Conservation (phyloP, 1,284 basidiomycete genomes). For the Ganoderma lucidum region DNA sequence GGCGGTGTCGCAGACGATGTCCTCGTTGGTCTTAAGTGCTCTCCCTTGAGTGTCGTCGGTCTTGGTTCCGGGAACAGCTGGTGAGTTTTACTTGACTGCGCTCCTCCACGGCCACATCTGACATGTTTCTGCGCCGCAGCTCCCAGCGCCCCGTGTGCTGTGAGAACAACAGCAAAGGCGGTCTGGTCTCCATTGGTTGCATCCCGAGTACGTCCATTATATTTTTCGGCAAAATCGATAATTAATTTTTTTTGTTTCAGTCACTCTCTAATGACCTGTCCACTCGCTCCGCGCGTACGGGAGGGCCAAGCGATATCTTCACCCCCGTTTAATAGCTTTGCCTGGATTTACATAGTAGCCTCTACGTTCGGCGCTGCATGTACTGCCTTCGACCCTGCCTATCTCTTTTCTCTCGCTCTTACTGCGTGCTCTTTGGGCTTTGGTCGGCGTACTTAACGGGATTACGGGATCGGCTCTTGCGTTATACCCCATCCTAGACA, state of each 20-base stretch:
- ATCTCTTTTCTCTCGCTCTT: conserved; percentile 8
- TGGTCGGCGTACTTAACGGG: neutral
- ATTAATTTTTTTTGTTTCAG: conserved; percentile 2
- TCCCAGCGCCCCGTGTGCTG: conserved; percentile 29
- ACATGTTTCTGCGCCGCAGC: conserved; percentile 7
- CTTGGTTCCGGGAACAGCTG: conserved; percentile 21
- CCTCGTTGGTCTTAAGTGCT: conserved; percentile 30
- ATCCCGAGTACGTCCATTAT: conserved; percentile 27
- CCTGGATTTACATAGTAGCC: neutral
- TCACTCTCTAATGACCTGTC: conserved; percentile 24
- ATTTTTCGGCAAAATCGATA: neutral
- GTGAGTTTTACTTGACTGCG: conserved; percentile 12
- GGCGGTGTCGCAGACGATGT: conserved; percentile 15
- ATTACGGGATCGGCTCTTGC: conserved; percentile 13
- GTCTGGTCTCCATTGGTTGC: conserved; percentile 32
- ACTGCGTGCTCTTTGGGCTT: conserved; percentile 5
- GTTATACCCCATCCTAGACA: conserved; percentile 21
- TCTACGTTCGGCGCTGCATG: conserved; percentile 18
- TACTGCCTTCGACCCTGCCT: conserved; percentile 9
- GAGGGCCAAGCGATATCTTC: conserved; percentile 20
- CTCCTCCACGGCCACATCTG: neutral
- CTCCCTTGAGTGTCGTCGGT: conserved; percentile 29
- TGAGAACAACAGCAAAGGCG: conserved; percentile 33
- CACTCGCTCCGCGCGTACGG: neutral
- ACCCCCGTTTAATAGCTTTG: conserved; percentile 28